A percentile compares a stretch with the other conserved stretches of the same genome.
Evolutionary conservation across 495 filamentous ascomycete species (phyloP).

Genomic region (Penicillium bovifimosum): DNA sequence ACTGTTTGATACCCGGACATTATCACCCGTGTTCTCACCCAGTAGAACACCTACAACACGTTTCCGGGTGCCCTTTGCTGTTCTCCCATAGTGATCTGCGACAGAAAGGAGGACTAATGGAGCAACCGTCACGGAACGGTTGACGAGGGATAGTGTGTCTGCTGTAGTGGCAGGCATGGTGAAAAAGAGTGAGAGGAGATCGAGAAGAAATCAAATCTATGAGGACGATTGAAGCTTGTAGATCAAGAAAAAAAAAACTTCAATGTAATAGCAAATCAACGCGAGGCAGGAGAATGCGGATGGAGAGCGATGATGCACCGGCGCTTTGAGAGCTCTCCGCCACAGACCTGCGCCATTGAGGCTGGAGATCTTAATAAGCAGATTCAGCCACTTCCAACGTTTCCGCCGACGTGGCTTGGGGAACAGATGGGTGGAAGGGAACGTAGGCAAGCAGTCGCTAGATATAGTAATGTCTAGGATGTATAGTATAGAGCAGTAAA

Average conservation of each 20-base stretch:
- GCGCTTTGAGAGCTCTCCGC: conserved; percentile 23
- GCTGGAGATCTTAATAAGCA: conserved; percentile 18
- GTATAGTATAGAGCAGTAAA: not conserved
- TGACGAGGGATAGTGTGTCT: conserved; percentile 87
- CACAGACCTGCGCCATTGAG: conserved; percentile 18
- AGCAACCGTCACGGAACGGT: conserved; percentile 90
- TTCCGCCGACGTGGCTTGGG: not conserved
- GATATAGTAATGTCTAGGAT: too few species aligned
- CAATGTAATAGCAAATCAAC: conserved; percentile 2
- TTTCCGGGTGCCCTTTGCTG: conserved; percentile 83
- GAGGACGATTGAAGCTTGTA: not conserved
- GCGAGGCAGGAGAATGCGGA: conserved; percentile 7
- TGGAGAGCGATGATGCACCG: conserved; percentile 21
- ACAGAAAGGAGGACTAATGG: conserved; percentile 95
- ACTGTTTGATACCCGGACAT: conserved; percentile 96
- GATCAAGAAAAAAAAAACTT: not conserved
- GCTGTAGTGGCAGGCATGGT: conserved; percentile 91
- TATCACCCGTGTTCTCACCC: conserved; percentile 91
- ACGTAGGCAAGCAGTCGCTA: not conserved
- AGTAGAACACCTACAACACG: conserved; percentile 93
- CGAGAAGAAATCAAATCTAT: conserved; percentile 1
- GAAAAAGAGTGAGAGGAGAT: conserved; percentile 17
- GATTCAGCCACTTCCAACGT: not conserved
- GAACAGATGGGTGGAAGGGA: not conserved
- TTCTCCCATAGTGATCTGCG: conserved; percentile 96